These are phyloP conservation scores for Epichloe bromicola DNA, from an alignment of 2,329 filamentous ascomycete species.

Conservation along the genomic window DNA sequence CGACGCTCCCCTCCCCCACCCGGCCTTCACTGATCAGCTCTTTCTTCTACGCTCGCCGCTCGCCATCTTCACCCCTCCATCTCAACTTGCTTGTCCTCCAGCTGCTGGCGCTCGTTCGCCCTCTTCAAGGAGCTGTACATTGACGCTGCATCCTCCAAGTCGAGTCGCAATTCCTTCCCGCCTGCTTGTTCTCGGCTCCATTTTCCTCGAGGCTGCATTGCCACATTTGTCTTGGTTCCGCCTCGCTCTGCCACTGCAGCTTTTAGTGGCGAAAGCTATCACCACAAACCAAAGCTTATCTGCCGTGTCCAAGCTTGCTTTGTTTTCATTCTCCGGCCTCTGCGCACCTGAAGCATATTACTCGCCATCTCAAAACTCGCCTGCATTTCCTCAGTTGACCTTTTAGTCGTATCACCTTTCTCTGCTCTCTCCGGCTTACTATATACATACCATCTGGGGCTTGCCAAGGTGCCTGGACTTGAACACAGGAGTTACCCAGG, in stretches of 20 bases:
- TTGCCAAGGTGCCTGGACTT: background rate
- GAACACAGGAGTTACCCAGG: background rate
- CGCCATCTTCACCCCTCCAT: background rate
- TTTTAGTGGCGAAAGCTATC: background rate
- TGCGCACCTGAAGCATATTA: background rate
- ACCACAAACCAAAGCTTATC: slow-evolving; percentile 1
- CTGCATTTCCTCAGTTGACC: background rate
- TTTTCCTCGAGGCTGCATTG: background rate
- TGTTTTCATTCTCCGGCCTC: background rate
- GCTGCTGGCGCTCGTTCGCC: background rate
- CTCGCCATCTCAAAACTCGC: background rate
- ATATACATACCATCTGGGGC: background rate
- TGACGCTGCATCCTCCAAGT: background rate
- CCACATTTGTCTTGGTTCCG: background rate
- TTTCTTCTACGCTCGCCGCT: background rate
- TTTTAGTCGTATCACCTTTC: background rate
- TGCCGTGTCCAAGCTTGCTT: background rate
- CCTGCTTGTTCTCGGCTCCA: background rate
- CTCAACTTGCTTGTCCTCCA: background rate
- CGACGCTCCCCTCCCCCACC: background rate
- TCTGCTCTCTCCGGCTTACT: background rate
- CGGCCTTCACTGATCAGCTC: background rate
- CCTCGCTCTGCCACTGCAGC: background rate
- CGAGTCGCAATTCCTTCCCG: background rate
- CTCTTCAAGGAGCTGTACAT: background rate